Percentiles rank a stretch among this genome's conserved stretches.
These are phyloP conservation scores for Taphrina deformans DNA, from an alignment of 1,139 yeast species.

Conservation along the genomic window DNA sequence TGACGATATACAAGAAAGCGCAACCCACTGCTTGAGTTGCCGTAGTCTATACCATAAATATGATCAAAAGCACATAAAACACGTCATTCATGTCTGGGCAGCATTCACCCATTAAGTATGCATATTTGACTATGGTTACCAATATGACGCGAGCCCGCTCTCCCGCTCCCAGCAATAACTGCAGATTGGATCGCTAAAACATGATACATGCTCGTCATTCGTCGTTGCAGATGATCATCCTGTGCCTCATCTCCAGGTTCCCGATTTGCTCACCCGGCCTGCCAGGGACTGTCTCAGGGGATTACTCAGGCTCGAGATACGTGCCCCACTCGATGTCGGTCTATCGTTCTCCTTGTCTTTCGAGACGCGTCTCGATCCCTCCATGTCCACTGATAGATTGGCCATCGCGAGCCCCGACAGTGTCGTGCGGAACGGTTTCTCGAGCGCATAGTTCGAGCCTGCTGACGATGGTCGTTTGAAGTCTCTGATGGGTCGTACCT, in stretches of 20 bases:
- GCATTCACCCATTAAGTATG: background rate
- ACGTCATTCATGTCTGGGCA: too few relatives aligned
- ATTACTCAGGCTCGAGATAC: background rate
- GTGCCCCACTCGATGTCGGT: background rate
- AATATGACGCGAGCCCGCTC: background rate
- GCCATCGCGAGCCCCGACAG: conserved; percentile 29
- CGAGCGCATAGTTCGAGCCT: background rate
- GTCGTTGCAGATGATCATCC: background rate
- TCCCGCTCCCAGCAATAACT: background rate
- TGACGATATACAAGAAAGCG: background rate
- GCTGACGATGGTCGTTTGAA: conserved; percentile 20
- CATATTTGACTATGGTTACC: background rate
- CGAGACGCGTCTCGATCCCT: background rate
- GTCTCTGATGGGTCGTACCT: conserved; percentile 11
- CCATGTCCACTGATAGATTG: conserved; percentile 14
- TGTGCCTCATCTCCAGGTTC: conserved; percentile 24
- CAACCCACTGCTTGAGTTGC: background rate
- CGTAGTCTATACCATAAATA: too few relatives aligned
- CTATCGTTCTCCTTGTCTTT: conserved; percentile 25
- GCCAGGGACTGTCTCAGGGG: conserved; percentile 24
- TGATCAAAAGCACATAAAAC: too few relatives aligned
- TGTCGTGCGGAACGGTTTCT: conserved; percentile 3
- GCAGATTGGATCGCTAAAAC: background rate
- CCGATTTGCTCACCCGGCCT: conserved; percentile 10
- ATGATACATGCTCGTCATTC: background rate